Evolutionary conservation across 352 stramenopile genomes (phyloP).

Genomic region (Pythium rishiriense): DNA sequence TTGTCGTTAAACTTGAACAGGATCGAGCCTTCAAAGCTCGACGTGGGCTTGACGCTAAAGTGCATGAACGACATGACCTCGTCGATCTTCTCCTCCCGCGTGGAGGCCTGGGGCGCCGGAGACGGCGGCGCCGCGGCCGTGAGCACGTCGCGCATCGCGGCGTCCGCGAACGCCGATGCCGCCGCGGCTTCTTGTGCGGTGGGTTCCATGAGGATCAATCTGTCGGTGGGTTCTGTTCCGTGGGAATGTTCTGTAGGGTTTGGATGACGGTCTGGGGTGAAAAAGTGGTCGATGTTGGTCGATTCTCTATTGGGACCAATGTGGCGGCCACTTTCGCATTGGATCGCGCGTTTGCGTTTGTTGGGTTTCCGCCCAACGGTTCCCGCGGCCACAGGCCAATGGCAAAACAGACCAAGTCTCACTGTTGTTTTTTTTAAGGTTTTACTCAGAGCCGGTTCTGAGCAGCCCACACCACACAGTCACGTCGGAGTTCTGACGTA

Average conservation of each 20-base stretch:
- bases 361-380: slow-evolving; percentile 16
- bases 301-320: slow-evolving; percentile 16
- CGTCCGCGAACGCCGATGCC: slow-evolving; percentile 10
- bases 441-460: slow-evolving; percentile 24
- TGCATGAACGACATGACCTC: slow-evolving; percentile 88
- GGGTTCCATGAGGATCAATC: slow-evolving; percentile 9
- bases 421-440: slow-evolving; percentile 14
- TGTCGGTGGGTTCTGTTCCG: background rate
- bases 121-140: background rate
- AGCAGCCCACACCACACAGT: slow-evolving; percentile 1
- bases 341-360: slow-evolving; percentile 7
- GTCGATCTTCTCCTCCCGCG: slow-evolving; percentile 76
- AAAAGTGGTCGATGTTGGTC: too few relatives aligned
- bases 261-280: background rate
- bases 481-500: slow-evolving; percentile 27
- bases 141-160: slow-evolving; percentile 8
- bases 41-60: slow-evolving; percentile 77
- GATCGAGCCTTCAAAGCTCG: slow-evolving; percentile 77
- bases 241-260: background rate
- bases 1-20: slow-evolving; percentile 80
- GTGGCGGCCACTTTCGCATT: slow-evolving; percentile 19
- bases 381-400: background rate
- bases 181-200: slow-evolving; percentile 10
- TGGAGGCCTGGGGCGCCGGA: background rate
- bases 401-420: slow-evolving; percentile 23